phyloP scores from a whole-genome alignment of 1,139 yeast genomes.

The Suhomyces anneliseae region DNA sequence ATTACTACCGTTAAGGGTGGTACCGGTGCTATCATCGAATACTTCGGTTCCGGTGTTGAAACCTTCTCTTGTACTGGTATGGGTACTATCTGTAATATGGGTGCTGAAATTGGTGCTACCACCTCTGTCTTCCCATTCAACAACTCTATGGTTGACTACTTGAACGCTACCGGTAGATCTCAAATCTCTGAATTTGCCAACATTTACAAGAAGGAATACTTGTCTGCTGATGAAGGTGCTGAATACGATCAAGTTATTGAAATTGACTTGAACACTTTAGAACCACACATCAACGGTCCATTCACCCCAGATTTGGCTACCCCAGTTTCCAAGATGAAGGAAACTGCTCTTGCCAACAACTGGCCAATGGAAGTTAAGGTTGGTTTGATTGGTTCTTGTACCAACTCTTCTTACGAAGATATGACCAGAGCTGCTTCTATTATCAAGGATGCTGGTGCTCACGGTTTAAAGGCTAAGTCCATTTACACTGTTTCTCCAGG shows the following conservation, averaged over 20 bases:
- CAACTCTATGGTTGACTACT: constrained; percentile 84
- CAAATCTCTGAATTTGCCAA: constrained; percentile 81
- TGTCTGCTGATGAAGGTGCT: constrained; percentile 90
- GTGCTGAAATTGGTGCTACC: constrained; percentile 99
- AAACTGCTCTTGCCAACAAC: constrained; percentile 79
- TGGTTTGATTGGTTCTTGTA: constrained; percentile 98
- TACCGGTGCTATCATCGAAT: constrained; percentile 96
- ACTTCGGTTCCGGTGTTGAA: constrained; percentile 95
- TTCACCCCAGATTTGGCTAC: constrained; percentile 99
- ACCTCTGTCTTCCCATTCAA: constrained; percentile 98
- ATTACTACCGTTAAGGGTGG: constrained; percentile 98
- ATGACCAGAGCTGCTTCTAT: constrained; percentile 97
- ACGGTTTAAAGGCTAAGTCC: constrained; percentile 88
- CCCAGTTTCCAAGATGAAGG: constrained; percentile 90
- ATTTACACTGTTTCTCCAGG: constrained; percentile 97
- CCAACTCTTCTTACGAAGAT: constrained; percentile 98
- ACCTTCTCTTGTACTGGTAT: constrained; percentile 98
- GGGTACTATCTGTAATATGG: constrained; percentile 99
- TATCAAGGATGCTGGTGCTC: constrained; percentile 84
- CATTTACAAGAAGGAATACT: constrained; percentile 70
- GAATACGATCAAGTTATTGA: constrained; percentile 96
- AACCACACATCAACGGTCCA: constrained; percentile 98
- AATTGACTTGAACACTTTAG: constrained; percentile 90
- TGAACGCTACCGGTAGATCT: constrained; percentile 84
- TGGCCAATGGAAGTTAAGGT: constrained; percentile 96